Base-by-base conservation (phyloP, 805 yeast species). In the Saturnispora halmiae region DNA sequence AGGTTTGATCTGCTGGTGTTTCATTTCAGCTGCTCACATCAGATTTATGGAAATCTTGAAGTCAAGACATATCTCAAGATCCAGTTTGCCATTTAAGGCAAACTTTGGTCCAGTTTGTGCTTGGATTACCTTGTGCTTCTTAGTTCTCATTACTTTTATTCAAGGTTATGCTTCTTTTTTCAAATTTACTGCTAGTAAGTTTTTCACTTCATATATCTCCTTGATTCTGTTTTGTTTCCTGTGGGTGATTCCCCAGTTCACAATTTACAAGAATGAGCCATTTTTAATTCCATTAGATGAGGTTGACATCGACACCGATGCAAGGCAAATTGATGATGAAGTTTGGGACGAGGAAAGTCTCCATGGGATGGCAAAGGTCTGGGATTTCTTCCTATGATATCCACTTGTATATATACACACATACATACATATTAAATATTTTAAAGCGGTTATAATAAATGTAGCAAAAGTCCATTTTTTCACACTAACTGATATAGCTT, bases 91-190 rank as follows among this genome's bases (percentile, higher is more conserved):
- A 8, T 85, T 70, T 67, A 81, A 79, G 58, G 88, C 92, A 7
- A 55, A 54, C n/a, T 66, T 69, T 42, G 80, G 79, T 77, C 92
- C 94, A 3, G 72, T 56, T 47, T 60, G 66, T 45, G 83, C 88
- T 2, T 77, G 75, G 60, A 79, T 81, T 51, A 73, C 86, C 3
- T 60, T 74, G 4, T 60, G 67, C 40, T 66, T 73, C 48, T 67
- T 79, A 47, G 57, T 67, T 11, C 47, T 80, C 22, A 72, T 85
- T 54, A 72, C 73, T 21, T 67, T 83, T 46, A 67, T 84, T 46
- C 88, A 85, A 60, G 94, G 94, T 29, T 84, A 71, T 58, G 59
- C 70, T 2, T 73, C 75, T 1, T 84, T 84, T 61, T 74, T 75
- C 41, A 59, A 59, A 9, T 63, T 80, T 51, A 64, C 63, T 44